phyloP scores from a whole-genome alignment of 805 yeast genomes.

The Osmozyma mogii region DNA sequence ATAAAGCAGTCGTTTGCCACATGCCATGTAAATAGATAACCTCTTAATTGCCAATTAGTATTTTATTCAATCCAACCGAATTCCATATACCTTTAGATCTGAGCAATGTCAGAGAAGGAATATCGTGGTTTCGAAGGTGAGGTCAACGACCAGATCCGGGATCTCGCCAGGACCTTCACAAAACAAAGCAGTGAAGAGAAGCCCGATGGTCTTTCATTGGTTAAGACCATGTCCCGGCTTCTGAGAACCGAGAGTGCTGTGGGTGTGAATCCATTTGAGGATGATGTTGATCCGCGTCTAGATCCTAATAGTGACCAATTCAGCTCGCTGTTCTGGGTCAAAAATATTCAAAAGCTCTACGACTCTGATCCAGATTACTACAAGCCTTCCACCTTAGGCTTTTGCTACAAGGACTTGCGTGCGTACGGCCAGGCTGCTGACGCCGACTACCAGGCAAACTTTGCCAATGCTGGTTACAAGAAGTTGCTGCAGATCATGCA shows the following conservation, averaged over 20 bases:
- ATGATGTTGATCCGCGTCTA: slow-evolving; percentile 5
- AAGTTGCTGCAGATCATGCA: no score
- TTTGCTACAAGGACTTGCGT: slow-evolving; percentile 9
- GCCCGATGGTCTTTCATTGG: no score
- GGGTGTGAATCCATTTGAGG: slow-evolving; percentile 2
- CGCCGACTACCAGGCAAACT: slow-evolving; percentile 11
- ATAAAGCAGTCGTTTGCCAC: no score
- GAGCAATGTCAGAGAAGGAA: no score
- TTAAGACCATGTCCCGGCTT: no score
- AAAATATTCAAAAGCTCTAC: slow-evolving; percentile 5
- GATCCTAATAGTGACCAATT: slow-evolving; percentile 8
- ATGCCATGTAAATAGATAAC: no score
- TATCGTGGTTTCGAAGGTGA: slow-evolving; percentile 31
- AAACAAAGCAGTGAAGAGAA: no score
- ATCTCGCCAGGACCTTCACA: slow-evolving; percentile 40
- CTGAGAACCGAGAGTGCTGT: no score
- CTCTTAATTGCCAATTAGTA: no score
- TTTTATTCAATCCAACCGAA: no score
- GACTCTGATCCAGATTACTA: slow-evolving; percentile 9
- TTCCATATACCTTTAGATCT: no score
- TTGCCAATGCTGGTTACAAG: slow-evolving; percentile 6
- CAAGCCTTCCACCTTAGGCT: slow-evolving; percentile 10
- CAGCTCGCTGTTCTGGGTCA: slow-evolving; percentile 9
- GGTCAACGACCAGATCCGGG: slow-evolving; percentile 26
- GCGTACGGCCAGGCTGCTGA: slow-evolving; percentile 9